Evolutionary conservation across 495 filamentous ascomycete genomes (phyloP), one percentile per base, ranked within the genome.

Genomic region (Oidiodendron maius): DNA sequence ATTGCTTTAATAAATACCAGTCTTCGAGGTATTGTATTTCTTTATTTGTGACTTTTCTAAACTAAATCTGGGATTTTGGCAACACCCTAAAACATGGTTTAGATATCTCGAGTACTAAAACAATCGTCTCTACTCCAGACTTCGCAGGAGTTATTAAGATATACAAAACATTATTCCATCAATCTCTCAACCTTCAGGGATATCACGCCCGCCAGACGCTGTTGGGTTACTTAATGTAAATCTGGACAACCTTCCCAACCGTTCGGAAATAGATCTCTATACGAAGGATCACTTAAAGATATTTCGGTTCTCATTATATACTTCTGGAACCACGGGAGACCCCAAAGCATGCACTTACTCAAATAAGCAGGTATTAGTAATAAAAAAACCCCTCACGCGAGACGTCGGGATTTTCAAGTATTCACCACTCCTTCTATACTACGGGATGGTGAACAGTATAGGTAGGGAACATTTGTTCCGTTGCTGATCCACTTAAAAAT

Each of bases 51-150:
- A 35, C 20, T 11, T 2, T 9, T 52, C 38, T 1, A 5, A 18
- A 48, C 45, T 61, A n/a, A 58, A 35, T 4, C 5, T 9, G 16
- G 2, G n/a, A 32, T n/a, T 22, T 37, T 74, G 71, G 72, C 26
- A 70, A 71, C 28, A 75, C 53, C 1, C 35, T 60, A n/a, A 51
- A 51, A 22, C 53, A 60, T 21, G 56, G 57, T 24, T 28, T 60
- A 3, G 46, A 51, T n/a, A 35, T 60, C 22, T 50, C 57, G 24
- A 53, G 24, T 5, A 53, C 57, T 4, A 18, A 46, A 18, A 48
- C 32, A 5, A 28, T 60, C 17, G 43, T 60, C 20, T 74, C 71
- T 22, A 75, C 70, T 0, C 71, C 71, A 2, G 71, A 77, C 48
- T 25, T 77, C 13, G 60, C 67, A 3, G 50, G 67, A 35, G 53